phyloP scores from a whole-genome alignment of 2,329 filamentous ascomycete genomes.

The Penicillium sp. region DNA sequence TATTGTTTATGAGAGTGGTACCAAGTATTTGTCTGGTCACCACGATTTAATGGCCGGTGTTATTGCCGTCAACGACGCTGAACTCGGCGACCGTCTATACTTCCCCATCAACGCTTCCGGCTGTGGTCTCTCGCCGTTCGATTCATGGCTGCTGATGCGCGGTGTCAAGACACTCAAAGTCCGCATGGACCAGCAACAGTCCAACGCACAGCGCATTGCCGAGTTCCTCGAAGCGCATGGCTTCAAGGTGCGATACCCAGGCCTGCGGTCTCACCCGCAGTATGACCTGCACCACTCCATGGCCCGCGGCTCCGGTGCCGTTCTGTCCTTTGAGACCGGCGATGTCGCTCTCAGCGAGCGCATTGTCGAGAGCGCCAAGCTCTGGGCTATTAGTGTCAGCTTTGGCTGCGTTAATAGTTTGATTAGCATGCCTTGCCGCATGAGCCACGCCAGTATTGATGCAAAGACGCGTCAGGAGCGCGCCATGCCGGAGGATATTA shows the following conservation, averaged over 20 bases:
- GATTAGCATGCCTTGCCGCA: constrained; percentile 98
- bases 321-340: constrained; percentile 93
- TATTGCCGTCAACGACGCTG: constrained; percentile 79
- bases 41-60: constrained; percentile 99
- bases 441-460: constrained; percentile 98
- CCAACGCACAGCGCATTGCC: constrained; percentile 85
- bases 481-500: constrained; percentile 94
- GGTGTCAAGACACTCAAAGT: constrained; percentile 96
- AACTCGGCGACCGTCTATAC: constrained; percentile 82
- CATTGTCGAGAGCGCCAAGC: constrained; percentile 85
- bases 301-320: constrained; percentile 88
- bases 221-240: constrained; percentile 86
- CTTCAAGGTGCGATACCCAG: constrained; percentile 93
- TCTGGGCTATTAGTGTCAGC: constrained; percentile 95
- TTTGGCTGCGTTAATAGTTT: constrained; percentile 98
- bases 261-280: constrained; percentile 89
- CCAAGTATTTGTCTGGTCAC: constrained; percentile 95
- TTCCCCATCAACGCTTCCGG: constrained; percentile 97
- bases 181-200: constrained; percentile 97
- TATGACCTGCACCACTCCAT: constrained; percentile 96
- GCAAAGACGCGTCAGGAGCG: constrained; percentile 85
- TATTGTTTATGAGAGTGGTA: constrained; percentile 95
- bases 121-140: constrained; percentile 89
- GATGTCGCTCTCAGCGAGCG: constrained; percentile 78
- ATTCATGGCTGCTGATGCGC: constrained; percentile 91